Base-by-base conservation (phyloP, 495 filamentous ascomycete genomes). In the Trichocladium uniseriatum region DNA sequence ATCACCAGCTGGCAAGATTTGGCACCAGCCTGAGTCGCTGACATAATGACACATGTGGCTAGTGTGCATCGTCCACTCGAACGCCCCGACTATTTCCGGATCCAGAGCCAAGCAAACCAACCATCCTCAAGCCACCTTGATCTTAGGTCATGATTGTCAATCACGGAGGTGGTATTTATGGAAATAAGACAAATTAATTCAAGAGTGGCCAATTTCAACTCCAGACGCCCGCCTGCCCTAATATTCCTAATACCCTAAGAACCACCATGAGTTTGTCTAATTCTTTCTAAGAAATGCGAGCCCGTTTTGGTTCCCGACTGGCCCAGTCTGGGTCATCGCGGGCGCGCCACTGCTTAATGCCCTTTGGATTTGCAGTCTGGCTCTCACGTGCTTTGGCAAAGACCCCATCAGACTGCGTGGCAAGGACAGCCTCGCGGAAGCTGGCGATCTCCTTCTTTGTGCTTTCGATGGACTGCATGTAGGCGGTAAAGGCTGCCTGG, bases 291-390 rank as follows among this genome's bases (percentile, higher is more conserved):
- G 48, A 32, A 9, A 45, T 15, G 2, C 41, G 42, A n/a, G 15
- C 16, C n/a, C 48, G 46, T 6, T 56, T 56, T 15, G 21, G 39
- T 11, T 47, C 39, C 6, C 38, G 28, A 35, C 44, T 39, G 20
- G 68, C 57, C 74, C 74, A 78, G 32, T 72, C 66, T 0, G 74
- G 72, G 48, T 78, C 63, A 8, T 78, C 72, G 18, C 56, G 64
- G 3, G 69, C 62, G 18, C 59, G 61, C 75, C 76, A 79, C 24
- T 69, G 66, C 52, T 66, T 73, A 45, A 78, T 73, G 13, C 70
- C 73, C 38, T 64, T 63, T 0, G 72, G 68, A 38, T 73, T 71
- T 20, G 67, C 61, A 42, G 63, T 62, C 22, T 67, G 66, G 51
- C 74, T 77, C 47, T 69, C 63, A 21, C 50, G 63, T 2, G 68